These are phyloP conservation scores for Microdochium bolleyi DNA, from an alignment of 2,329 filamentous ascomycete genomes.

Conservation along the genomic window DNA sequence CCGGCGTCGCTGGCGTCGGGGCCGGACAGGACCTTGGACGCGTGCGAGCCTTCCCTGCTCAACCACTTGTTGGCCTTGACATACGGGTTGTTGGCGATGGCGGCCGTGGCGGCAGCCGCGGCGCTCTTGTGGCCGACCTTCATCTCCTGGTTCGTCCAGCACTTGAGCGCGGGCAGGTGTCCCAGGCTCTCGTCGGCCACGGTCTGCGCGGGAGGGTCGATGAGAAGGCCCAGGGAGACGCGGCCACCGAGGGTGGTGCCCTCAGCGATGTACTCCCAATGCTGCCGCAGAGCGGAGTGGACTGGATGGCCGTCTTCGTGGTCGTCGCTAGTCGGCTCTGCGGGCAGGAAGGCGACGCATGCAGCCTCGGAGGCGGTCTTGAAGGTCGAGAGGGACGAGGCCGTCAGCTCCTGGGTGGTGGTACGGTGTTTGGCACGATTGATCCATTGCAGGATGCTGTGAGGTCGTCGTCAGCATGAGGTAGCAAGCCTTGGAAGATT, in stretches of 20 bases:
- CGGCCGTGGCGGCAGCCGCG: conserved; percentile 6
- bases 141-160: conserved; percentile 20
- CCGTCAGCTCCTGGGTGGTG: conserved; percentile 10
- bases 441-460: conserved; percentile 13
- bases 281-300: conserved; percentile 2
- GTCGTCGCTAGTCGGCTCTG: conserved; percentile 8
- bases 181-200: neutral
- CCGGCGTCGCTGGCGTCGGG: neutral
- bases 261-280: conserved; percentile 25
- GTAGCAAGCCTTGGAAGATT: neutral
- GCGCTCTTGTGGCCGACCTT: conserved; percentile 10
- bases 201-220: neutral
- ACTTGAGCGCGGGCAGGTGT: conserved; percentile 14
- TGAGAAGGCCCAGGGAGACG: neutral
- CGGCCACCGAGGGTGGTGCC: conserved; percentile 9
- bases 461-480: neutral
- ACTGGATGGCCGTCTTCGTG: conserved; percentile 9
- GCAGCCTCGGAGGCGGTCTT: conserved; percentile 20
- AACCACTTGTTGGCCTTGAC: neutral
- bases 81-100: neutral
- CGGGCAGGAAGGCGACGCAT: conserved; percentile 19
- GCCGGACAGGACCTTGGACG: neutral
- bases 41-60: neutral
- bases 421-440: conserved; percentile 15
- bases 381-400: conserved; percentile 14